Base-by-base conservation (phyloP, 257 asterid genomes). In the Rehmannia glutinosa region DNA sequence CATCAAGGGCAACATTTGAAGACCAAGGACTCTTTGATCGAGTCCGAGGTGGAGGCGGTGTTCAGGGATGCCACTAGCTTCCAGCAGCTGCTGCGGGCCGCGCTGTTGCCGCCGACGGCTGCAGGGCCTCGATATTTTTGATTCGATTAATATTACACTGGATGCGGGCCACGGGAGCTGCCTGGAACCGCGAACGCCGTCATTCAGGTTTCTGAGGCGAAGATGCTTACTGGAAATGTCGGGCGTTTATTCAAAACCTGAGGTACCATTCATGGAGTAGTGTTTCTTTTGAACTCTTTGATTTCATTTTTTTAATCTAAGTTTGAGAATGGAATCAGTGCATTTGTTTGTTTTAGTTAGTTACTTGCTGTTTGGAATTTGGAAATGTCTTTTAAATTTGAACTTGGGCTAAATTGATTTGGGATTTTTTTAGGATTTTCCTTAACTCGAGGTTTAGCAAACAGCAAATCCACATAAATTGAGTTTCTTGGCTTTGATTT, bases 131-230 rank as follows among this genome's bases (percentile, higher is more conserved):
- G 97, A 83, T 30, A 80, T 94, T 60, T 94, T 94, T 20, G 95
- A 94, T 62, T 78, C 98, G 4, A 95, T 89, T 60, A 83, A 33
- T 33, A 83, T 94, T 36, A 87, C 93, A 7, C 83, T 94, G 3
- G 97, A 91, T 71, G 71, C 94, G 0, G 99, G 99, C 99, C 99
- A 6, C 87, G 84, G 25, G 97, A 91, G 77, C 86, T 94, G 21
- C 98, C 99, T 12, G 97, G 95, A 11, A 91, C 99, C 0, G 84
- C 96, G 8, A 94, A 89, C 41, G 83, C 91, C 16, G 71, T 94
- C 60, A 88, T 94, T 25, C 89, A 85, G 77, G 96, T 94, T 58
- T 71, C 74, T 1, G 99, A 94, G 82, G 70, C 74, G 27, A 77
- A 74, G 67, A 78, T 91, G 41, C 69, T 91, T 6, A 68, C 83